Conservation (phyloP, 2,329 filamentous ascomycete genomes). For the Talaromyces piceae region DNA sequence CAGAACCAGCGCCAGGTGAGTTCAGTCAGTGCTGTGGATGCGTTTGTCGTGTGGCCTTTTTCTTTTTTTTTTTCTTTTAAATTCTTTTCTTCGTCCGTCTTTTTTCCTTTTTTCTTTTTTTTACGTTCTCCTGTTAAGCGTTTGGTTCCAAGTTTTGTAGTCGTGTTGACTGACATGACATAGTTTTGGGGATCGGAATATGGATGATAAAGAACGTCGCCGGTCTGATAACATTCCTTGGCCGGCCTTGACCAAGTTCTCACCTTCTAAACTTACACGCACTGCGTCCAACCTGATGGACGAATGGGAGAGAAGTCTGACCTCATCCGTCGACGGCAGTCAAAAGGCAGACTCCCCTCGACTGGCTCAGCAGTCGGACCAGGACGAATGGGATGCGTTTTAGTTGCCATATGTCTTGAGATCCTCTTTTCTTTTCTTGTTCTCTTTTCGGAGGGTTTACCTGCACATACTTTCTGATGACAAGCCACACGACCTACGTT, state of each 20-base stretch:
- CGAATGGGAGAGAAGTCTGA: slow-evolving; percentile 80
- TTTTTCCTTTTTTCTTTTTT: not conserved
- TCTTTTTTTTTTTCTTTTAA: not conserved
- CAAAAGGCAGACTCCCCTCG: not conserved
- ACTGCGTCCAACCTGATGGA: slow-evolving; percentile 82
- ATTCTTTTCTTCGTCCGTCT: not conserved
- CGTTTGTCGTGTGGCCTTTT: not conserved
- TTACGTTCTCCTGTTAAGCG: not conserved
- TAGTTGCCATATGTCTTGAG: not conserved
- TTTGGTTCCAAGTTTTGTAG: slow-evolving; percentile 7
- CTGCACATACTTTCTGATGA: slow-evolving; percentile 5
- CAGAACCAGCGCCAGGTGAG: slow-evolving; percentile 47
- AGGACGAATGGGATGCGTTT: slow-evolving; percentile 11
- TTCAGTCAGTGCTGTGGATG: not conserved
- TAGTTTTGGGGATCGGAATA: slow-evolving; percentile 34
- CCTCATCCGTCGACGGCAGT: slow-evolving; percentile 34
- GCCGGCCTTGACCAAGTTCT: slow-evolving; percentile 63
- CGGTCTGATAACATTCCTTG: slow-evolving; percentile 48
- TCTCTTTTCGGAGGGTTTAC: no score
- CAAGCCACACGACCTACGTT: not conserved
- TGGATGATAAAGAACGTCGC: slow-evolving; percentile 17
- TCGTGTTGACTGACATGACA: slow-evolving; percentile 15
- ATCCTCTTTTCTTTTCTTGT: not conserved
- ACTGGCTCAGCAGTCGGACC: slow-evolving; percentile 4
- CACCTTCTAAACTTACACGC: slow-evolving; percentile 68